Base-by-base conservation (phyloP, 768 basidiomycete genomes). In the Tricholoma furcatifolium region DNA sequence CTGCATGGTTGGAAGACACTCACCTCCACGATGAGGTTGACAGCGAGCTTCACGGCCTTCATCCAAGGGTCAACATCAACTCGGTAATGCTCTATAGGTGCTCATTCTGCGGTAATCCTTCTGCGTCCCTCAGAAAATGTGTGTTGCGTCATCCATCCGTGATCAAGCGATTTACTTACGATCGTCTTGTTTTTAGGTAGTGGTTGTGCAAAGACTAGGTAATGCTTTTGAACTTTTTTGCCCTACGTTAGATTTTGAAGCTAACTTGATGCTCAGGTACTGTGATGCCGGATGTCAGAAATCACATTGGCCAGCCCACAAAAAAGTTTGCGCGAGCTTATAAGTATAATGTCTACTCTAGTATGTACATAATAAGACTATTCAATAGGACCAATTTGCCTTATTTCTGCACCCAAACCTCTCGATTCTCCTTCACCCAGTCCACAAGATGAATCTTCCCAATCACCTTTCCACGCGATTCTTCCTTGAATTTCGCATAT, bases 31-130 rank as follows among this genome's bases (percentile, higher is more conserved):
- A 69, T n/a, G 65, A 69, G 1, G 64, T 66, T 31, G 62, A 67
- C 31, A 32, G 61, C 41, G 51, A 67, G 48, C 61, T 64, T 17
- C 58, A 67, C 40, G 66, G 71, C 32, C 66, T 69, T 11, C 74
- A 77, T 46, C 74, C 78, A 11, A 76, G 71, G 59, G 70, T 82
- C 58, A 78, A 73, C 52, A 63, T 66, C 17, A 80, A 83, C 42
- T 67, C 69, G 17, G 77, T 83, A 7, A 73, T 65, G 34, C 65
- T 88, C 38, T 86, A 82, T 65, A 67, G 75, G 21, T 88, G 86
- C 59, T 82, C 83, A 21, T 82, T 78, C 74, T 87, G 85, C 55
- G 73, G 77, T 6, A 86, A 85, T 52, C 83, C 84, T 6, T 85
- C 80, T 45, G 82, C 81, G 0, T 72, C 73, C 6, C 62, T 84